phyloP scores from a whole-genome alignment of 2,329 filamentous ascomycete genomes.

The Cytospora schulzeri region DNA sequence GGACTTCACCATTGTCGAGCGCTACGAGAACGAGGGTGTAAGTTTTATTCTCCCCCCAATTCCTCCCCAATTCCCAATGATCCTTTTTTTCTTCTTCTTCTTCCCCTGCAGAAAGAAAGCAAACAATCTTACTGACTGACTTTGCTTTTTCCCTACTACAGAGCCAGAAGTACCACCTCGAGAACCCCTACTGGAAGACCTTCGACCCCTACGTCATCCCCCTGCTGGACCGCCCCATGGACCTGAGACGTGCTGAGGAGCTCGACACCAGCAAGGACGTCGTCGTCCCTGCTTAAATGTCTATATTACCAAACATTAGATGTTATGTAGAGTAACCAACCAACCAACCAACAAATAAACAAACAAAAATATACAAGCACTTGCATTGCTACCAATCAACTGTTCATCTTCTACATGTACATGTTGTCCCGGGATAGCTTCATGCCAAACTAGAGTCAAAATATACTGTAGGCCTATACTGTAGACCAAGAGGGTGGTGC shows the following conservation, averaged over 20 bases:
- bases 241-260: constrained; percentile 69
- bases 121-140: constrained; percentile 8
- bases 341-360: neutral
- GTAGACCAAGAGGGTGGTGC: too few species aligned
- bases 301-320: too few species aligned
- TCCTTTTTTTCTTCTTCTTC: neutral
- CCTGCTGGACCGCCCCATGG: constrained; percentile 68
- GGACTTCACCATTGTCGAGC: constrained; percentile 75
- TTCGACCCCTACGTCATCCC: constrained; percentile 75
- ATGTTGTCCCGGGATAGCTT: neutral
- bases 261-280: constrained; percentile 58
- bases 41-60: constrained; percentile 33
- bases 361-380: neutral
- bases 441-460: neutral
- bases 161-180: constrained; percentile 64
- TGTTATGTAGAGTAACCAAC: too few species aligned
- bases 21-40: constrained; percentile 68
- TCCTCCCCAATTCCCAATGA: too few species aligned
- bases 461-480: too few species aligned
- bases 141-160: constrained; percentile 30
- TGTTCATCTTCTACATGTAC: neutral
- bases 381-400: neutral
- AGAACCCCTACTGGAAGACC: constrained; percentile 75
- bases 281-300: constrained; percentile 38
- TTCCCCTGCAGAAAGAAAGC: neutral